Base-by-base conservation (phyloP, 805 yeast species). In the Pichia paraexigua region DNA sequence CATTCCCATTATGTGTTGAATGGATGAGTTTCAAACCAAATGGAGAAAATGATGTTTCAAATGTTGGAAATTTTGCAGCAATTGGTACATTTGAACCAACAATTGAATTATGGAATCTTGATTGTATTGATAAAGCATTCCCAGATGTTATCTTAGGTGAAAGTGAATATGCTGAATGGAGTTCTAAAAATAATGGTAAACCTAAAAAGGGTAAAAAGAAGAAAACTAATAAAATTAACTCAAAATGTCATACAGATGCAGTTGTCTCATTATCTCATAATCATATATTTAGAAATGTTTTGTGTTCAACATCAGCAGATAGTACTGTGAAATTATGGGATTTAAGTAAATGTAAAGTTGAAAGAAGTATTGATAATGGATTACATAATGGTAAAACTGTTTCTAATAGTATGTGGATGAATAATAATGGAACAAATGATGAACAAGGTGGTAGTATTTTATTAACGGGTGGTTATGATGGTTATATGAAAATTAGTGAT, bases 71-170 rank as follows among this genome's bases (percentile, higher is more conserved):
- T 69, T 90, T 88, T 69, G 98, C 95, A 2, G 99, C 99, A 15
- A 75, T 94, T 57, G 98, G 98, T 64, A 87, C 98, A 2, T 92
- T 94, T 66, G 98, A 92, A 60, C 99, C 99, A 41, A 95, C 87
- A 64, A 92, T 94, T 68, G 99, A 94, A 71, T 78, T 94, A 55
- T 94, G 98, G 98, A 90, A 94, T 68, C 73, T 94, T 62, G 99
- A 94, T 66, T 82, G 85, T 56, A 74, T 92, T 37, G 98, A 94
- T 60, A 89, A 89, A 62, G 92, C 96, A 27, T 92, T 87, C 77
- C 99, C 99, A 15, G 96, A 91, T 64, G 77, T 86, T 58, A 89
- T 94, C 56, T 74, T 94, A 54, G 98, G 99, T 48, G 95, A 87
- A 63, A 81, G 82, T 21, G 74, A 70, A 40, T 70, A 70, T 5